phyloP scores from a whole-genome alignment of 306 rosid genomes.

The Spatholobus suberectus region DNA sequence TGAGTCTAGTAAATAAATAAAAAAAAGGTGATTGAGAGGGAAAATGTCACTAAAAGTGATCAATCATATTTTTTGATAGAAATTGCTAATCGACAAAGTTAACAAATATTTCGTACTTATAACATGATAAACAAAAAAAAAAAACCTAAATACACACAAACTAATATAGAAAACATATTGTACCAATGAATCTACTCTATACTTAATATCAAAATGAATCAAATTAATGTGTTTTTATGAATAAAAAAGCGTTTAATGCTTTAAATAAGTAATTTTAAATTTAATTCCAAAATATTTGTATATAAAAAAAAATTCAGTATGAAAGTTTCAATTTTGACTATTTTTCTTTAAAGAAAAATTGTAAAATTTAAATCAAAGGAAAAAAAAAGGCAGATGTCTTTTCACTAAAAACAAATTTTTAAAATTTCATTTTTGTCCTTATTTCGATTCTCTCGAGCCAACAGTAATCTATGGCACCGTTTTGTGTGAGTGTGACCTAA shows the following conservation, averaged over 20 bases:
- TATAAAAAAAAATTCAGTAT: neutral
- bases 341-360: neutral
- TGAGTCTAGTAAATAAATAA: too few species aligned
- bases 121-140: too few species aligned
- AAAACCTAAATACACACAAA: too few species aligned
- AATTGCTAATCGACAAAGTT: too few species aligned
- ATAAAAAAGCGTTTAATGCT: neutral
- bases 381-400: neutral
- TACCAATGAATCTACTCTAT: too few species aligned
- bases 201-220: neutral
- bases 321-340: neutral
- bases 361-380: neutral
- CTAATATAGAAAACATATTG: too few species aligned
- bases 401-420: neutral
- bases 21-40: too few species aligned
- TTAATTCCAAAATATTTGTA: neutral
- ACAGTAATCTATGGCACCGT: neutral
- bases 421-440: conserved; percentile 3
- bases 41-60: too few species aligned
- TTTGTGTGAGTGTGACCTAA: neutral
- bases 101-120: too few species aligned
- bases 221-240: neutral
- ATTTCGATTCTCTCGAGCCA: conserved; percentile 8
- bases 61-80: too few species aligned
- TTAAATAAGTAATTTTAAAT: neutral